Conservation (phyloP, 2,329 filamentous ascomycete species). For the Leptographium procerum region DNA sequence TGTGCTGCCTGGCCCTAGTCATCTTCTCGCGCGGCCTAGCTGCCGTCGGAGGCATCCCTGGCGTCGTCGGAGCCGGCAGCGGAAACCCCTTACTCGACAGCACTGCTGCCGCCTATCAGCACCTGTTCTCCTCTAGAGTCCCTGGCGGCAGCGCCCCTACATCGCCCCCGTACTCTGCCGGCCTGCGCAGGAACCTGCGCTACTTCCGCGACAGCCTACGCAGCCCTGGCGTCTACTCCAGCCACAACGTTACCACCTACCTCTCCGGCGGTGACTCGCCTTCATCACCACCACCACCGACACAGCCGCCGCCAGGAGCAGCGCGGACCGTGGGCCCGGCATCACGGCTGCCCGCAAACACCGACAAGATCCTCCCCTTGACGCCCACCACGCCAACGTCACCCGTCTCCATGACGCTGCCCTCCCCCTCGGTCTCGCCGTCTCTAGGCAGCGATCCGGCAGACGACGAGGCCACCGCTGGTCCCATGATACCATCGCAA, state of each 20-base stretch:
- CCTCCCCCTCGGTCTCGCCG: neutral
- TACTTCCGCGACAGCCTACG: slow-evolving; percentile 8
- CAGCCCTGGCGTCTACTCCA: slow-evolving; percentile 2
- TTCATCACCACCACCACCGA: neutral
- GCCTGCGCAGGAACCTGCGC: slow-evolving; percentile 6
- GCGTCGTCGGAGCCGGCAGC: neutral
- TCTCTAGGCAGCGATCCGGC: slow-evolving; percentile 4
- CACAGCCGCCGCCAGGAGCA: neutral
- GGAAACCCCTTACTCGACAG: neutral
- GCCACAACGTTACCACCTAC: neutral
- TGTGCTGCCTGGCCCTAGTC: slow-evolving; percentile 77
- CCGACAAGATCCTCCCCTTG: slow-evolving; percentile 22
- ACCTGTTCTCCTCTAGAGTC: neutral
- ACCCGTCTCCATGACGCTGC: neutral
- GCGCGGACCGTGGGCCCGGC: neutral
- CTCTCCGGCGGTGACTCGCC: neutral
- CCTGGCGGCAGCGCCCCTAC: slow-evolving; percentile 10
- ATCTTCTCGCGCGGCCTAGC: slow-evolving; percentile 56
- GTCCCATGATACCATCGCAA: neutral
- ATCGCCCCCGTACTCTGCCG: neutral
- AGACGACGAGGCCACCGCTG: neutral
- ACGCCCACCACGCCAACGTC: slow-evolving; percentile 17
- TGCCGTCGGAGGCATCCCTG: slow-evolving; percentile 13
- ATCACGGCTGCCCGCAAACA: slow-evolving; percentile 7
- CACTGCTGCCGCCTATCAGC: neutral